Evolutionary conservation across 176 grass and related monocot genomes (phyloP).

Genomic region (Musa schizocarpa): DNA sequence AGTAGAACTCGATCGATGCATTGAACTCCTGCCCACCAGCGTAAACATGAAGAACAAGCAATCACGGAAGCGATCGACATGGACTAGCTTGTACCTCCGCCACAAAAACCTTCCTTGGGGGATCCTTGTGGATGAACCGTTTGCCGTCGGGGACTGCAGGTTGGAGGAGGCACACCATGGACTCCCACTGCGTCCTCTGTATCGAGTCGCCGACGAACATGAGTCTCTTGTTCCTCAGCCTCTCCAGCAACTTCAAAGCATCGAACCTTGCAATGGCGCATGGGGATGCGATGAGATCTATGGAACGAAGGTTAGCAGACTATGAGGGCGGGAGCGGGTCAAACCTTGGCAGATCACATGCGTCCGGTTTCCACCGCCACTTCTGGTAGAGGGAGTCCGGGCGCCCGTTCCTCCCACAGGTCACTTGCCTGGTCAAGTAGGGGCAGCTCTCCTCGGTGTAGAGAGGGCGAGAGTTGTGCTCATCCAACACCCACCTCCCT

Average conservation of each 20-base stretch:
- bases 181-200: slow-evolving; percentile 92
- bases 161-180: slow-evolving; percentile 80
- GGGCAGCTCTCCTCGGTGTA: slow-evolving; percentile 21
- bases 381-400: slow-evolving; percentile 21
- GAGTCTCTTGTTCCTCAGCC: slow-evolving; percentile 54
- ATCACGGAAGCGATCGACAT: background rate
- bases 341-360: slow-evolving; percentile 19
- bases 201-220: slow-evolving; percentile 97
- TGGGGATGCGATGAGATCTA: background rate
- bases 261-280: slow-evolving; percentile 39
- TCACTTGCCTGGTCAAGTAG: slow-evolving; percentile 19
- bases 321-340: background rate
- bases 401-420: slow-evolving; percentile 4
- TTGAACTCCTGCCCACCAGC: slow-evolving; percentile 48
- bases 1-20: slow-evolving; percentile 80
- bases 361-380: slow-evolving; percentile 20
- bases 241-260: slow-evolving; percentile 62
- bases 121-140: slow-evolving; percentile 72
- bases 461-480: slow-evolving; percentile 5
- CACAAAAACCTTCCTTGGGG: slow-evolving; percentile 56
- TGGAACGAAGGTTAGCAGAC: background rate
- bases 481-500: slow-evolving; percentile 12
- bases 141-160: slow-evolving; percentile 46
- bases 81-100: slow-evolving; percentile 36
- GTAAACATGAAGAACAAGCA: background rate